Evolutionary conservation across 2,329 filamentous ascomycete genomes (phyloP).

Genomic region (Xylaria sp.): DNA sequence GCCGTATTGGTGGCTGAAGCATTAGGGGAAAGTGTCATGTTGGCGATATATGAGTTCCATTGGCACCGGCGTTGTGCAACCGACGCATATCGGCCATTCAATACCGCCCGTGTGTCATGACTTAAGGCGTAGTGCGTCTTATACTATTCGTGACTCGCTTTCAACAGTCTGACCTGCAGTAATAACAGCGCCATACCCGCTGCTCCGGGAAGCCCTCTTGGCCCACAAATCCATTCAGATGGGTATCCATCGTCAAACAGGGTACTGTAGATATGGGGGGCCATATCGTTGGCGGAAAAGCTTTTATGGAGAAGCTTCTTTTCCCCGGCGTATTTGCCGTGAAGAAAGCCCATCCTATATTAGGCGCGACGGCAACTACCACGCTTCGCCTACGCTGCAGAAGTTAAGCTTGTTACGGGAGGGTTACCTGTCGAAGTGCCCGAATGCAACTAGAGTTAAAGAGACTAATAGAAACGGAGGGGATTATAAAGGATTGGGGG

Average conservation of each 20-base stretch:
- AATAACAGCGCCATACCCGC: slow-evolving; percentile 18
- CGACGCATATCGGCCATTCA: not conserved
- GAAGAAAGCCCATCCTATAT: not conserved
- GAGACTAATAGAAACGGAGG: not conserved
- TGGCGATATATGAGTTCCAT: slow-evolving; percentile 3
- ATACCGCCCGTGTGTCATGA: not conserved
- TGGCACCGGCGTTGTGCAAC: slow-evolving; percentile 11
- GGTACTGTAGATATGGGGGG: slow-evolving; percentile 11
- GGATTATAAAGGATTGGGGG: not conserved
- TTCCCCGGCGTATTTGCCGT: slow-evolving; percentile 3
- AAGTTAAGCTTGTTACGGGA: not conserved
- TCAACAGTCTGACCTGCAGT: slow-evolving; percentile 9
- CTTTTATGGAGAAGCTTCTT: slow-evolving; percentile 11
- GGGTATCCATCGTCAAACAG: slow-evolving; percentile 9
- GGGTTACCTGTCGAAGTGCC: not conserved
- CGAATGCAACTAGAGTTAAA: slow-evolving; percentile 1
- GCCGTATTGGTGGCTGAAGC: slow-evolving; percentile 16
- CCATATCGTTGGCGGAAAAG: slow-evolving; percentile 25
- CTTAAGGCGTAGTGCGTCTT: not conserved
- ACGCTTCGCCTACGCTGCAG: not conserved
- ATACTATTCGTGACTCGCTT: slow-evolving; percentile 15
- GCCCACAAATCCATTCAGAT: slow-evolving; percentile 26
- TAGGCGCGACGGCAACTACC: slow-evolving; percentile 2
- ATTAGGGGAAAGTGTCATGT: not conserved
- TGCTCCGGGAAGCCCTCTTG: slow-evolving; percentile 17